Base-by-base conservation (phyloP, 768 basidiomycete genomes). In the Lactifluus echinatus region DNA sequence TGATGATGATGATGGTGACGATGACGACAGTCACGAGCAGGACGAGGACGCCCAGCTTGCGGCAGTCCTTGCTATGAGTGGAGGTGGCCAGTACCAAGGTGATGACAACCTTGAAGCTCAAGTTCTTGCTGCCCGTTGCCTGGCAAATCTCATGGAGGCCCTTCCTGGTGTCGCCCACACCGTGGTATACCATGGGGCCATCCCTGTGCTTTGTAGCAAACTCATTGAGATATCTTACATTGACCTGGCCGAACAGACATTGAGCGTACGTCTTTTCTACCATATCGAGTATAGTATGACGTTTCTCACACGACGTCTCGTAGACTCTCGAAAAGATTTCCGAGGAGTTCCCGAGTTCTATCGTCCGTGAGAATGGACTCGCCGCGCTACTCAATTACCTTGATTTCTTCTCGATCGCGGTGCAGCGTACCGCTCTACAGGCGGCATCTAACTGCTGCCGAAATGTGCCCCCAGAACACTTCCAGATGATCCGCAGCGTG, bases 91-190 rank as follows among this genome's bases (percentile, higher is more conserved):
- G 2, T 86, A 76, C 66, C 83, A 84, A 65, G 89, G 87, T 31
- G 89, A 92, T 64, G 89, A 90, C 57, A 89, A 89, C 63, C 80
- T 89, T 29, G 94, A 98, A 73, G 92, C 93, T 52, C 94, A 97
- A 71, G 84, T 98, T 49, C 79, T 98, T 46, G 96, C 96, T 28
- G 97, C 94, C 71, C 80, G 96, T 61, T 99, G 96, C 69, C 76
- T 99, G 51, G 95, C 94, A 47, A 98, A 99, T 70, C 78, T 99
- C 54, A 94, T 98, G 92, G 96, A 98, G 71, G 95, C 93, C n/a
- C 78, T 98, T 21, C 96, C 96, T 17, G 93, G 94, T 24, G 88
- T 93, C 40, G 92, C 93, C n/a, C 93, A 97, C 67, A 93, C 92
- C 44, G 86, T 99, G 64, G 95, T 98, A 37, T 91, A 96, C 69